These are phyloP conservation scores for Clathrospora elynae DNA, from an alignment of 2,329 filamentous ascomycete species.

Conservation along the genomic window DNA sequence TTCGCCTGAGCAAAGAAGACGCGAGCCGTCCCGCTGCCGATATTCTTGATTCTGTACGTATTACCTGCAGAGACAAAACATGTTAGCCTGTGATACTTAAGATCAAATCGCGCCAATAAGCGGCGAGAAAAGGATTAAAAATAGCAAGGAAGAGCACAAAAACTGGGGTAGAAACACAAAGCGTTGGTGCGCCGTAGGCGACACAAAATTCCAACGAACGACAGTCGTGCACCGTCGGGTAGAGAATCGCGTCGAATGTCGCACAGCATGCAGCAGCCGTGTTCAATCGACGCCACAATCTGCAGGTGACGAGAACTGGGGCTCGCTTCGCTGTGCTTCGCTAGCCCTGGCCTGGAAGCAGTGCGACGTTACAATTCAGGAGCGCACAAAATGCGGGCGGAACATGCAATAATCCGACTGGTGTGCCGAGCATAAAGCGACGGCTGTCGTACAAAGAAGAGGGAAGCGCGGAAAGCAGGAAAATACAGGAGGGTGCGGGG, in stretches of 20 bases:
- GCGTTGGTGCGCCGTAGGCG: constrained; percentile 19
- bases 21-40: constrained; percentile 70
- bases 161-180: background rate
- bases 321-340: constrained; percentile 14
- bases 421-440: constrained; percentile 35
- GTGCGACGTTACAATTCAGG: constrained; percentile 26
- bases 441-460: constrained; percentile 36
- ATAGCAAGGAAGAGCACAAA: no score
- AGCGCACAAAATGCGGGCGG: constrained; percentile 4
- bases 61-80: constrained; percentile 66
- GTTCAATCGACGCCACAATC: constrained; percentile 26
- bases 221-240: constrained; percentile 19
- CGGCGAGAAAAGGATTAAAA: background rate
- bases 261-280: constrained; percentile 29
- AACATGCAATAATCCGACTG: constrained; percentile 25
- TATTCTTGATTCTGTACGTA: constrained; percentile 88
- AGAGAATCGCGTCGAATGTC: constrained; percentile 23
- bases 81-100: constrained; percentile 17
- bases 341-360: constrained; percentile 22
- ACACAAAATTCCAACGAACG: constrained; percentile 17
- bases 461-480: background rate
- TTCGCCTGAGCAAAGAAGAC: constrained; percentile 94
- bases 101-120: no score
- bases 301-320: constrained; percentile 21
- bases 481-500: background rate